A percentile compares a stretch with the other conserved stretches of the same genome.
Evolutionary conservation across 768 basidiomycete species (phyloP).

Genomic region (Rhizopogon rudus): DNA sequence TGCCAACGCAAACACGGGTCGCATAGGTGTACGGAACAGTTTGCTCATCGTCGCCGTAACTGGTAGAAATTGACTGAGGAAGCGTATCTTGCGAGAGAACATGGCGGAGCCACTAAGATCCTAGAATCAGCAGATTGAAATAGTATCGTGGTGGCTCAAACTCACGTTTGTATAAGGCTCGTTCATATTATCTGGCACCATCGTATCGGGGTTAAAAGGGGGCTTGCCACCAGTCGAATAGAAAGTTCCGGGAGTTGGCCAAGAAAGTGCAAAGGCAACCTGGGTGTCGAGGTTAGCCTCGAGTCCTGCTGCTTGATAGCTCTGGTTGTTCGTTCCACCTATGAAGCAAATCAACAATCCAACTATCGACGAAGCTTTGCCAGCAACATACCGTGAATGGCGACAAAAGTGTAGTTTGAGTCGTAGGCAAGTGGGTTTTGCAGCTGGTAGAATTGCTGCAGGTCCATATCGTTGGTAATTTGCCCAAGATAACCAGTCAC

Average conservation of each 20-base stretch:
- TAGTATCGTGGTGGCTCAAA: not conserved
- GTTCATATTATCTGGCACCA: conserved; percentile 37
- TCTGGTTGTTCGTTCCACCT: conserved; percentile 65
- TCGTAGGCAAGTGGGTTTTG: conserved; percentile 44
- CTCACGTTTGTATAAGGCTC: conserved; percentile 45
- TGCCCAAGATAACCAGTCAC: conserved; percentile 51
- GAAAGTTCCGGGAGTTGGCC: conserved; percentile 55
- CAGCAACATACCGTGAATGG: conserved; percentile 45
- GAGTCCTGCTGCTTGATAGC: conserved; percentile 40
- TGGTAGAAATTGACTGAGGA: conserved; percentile 64
- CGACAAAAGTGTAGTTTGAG: conserved; percentile 47
- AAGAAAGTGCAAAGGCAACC: conserved; percentile 59
- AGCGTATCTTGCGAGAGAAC: conserved; percentile 40
- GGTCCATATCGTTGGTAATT: conserved; percentile 49
- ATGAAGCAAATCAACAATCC: conserved; percentile 5
- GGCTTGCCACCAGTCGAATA: conserved; percentile 61
- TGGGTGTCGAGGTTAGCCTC: conserved; percentile 71
- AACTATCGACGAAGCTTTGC: not conserved
- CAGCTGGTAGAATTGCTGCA: conserved; percentile 45
- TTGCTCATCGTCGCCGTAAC: conserved; percentile 71
- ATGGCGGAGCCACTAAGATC: conserved; percentile 55
- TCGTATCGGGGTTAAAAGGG: conserved; percentile 47
- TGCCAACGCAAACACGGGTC: conserved; percentile 48
- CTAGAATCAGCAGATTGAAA: not conserved
- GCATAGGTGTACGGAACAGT: conserved; percentile 65